Evolutionary conservation across 2,329 filamentous ascomycete genomes (phyloP).

Genomic region (Claviceps sorghi): DNA sequence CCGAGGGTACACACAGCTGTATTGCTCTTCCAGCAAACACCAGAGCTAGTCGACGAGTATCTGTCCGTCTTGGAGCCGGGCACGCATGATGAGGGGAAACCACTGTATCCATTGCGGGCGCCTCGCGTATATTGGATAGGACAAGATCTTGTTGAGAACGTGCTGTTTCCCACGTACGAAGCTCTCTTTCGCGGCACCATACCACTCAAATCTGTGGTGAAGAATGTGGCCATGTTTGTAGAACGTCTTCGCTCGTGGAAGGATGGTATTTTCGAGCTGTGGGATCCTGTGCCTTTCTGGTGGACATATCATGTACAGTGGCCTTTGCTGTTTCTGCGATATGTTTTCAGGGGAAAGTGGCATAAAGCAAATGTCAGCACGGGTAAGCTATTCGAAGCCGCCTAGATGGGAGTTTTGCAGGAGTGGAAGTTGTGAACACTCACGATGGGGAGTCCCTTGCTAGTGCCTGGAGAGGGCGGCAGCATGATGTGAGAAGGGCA

Average conservation of each 20-base stretch:
- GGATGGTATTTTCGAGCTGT: slow-evolving; percentile 36
- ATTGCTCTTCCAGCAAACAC: slow-evolving; percentile 38
- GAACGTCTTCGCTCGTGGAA: slow-evolving; percentile 34
- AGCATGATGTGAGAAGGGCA: background rate
- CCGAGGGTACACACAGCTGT: slow-evolving; percentile 55
- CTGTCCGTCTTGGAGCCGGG: slow-evolving; percentile 27
- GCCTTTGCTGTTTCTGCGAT: slow-evolving; percentile 33
- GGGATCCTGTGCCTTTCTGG: slow-evolving; percentile 43
- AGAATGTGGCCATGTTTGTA: slow-evolving; percentile 13
- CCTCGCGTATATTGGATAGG: slow-evolving; percentile 46
- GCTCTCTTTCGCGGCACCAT: slow-evolving; percentile 12
- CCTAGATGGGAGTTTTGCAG: background rate
- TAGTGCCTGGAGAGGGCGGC: background rate
- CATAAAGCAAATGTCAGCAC: slow-evolving; percentile 55
- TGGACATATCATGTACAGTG: slow-evolving; percentile 43
- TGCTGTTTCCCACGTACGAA: slow-evolving; percentile 31
- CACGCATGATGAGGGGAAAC: slow-evolving; percentile 6
- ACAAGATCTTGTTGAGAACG: slow-evolving; percentile 43
- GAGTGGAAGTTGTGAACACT: background rate
- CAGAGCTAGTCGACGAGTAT: slow-evolving; percentile 37
- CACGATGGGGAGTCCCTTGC: background rate
- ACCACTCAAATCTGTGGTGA: background rate
- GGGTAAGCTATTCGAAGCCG: slow-evolving; percentile 18
- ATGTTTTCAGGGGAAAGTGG: slow-evolving; percentile 38
- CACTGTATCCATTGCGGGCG: slow-evolving; percentile 11